Evolutionary conservation across 176 grass and related monocot species (phyloP).

Genomic region (Phoenix roebelenii): DNA sequence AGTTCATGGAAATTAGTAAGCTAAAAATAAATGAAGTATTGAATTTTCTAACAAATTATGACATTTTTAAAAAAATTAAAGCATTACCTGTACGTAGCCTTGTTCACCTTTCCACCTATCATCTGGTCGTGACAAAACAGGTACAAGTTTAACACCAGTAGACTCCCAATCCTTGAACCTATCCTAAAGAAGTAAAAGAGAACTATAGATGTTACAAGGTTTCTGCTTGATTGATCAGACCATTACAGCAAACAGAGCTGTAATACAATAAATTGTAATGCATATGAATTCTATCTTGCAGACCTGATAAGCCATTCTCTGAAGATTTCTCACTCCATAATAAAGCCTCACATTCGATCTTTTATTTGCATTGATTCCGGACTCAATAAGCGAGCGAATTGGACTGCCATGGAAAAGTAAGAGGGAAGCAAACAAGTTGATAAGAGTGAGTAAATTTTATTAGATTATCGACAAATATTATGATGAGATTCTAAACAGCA

Average conservation of each 20-base stretch:
- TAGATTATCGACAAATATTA: not conserved
- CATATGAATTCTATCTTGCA: not conserved
- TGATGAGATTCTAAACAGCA: too few species aligned
- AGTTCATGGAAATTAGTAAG: not conserved
- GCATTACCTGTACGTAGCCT: constrained; percentile 46
- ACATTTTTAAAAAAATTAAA: too few species aligned
- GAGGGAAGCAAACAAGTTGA: constrained; percentile 1
- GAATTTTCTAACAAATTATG: too few species aligned
- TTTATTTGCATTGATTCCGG: constrained; percentile 53
- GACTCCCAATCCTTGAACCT: constrained; percentile 50
- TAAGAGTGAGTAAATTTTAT: not conserved
- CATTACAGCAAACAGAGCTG: too few species aligned
- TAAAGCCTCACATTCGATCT: constrained; percentile 85
- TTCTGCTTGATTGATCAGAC: too few species aligned
- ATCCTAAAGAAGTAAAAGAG: constrained; percentile 25
- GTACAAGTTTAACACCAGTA: constrained; percentile 33
- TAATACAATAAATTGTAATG: too few species aligned
- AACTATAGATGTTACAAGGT: not conserved
- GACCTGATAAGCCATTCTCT: constrained; percentile 67
- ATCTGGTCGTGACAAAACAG: constrained; percentile 38
- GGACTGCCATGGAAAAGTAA: constrained; percentile 34
- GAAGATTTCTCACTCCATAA: constrained; percentile 70
- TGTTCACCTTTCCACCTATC: constrained; percentile 33
- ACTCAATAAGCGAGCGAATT: constrained; percentile 77
- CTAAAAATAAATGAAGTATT: too few species aligned